Conservation (phyloP, 805 yeast species). For the Pichia sporocuriosa region DNA sequence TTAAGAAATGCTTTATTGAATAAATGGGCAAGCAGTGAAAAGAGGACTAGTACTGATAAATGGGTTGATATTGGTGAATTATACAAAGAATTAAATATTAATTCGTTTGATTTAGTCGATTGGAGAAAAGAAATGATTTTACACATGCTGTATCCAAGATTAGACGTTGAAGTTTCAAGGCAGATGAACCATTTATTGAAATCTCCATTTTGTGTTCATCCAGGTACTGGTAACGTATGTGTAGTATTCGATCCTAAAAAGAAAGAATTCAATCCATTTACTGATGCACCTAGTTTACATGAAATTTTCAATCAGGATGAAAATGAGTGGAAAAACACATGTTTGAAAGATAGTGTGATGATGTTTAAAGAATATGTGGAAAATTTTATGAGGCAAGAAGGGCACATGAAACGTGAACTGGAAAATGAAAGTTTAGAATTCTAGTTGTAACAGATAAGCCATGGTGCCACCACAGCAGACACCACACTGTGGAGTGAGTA, state of each 20-base stretch:
- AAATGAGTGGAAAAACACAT: constrained; percentile 55
- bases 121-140: constrained; percentile 75
- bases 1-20: constrained; percentile 45
- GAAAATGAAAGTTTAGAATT: constrained; percentile 1
- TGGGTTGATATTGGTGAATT: constrained; percentile 70
- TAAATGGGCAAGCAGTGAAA: constrained; percentile 52
- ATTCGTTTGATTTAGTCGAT: constrained; percentile 45
- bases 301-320: constrained; percentile 58
- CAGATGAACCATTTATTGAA: constrained; percentile 87
- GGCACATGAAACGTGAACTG: constrained; percentile 1
- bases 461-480: no score
- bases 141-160: constrained; percentile 78
- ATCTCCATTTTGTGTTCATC: constrained; percentile 96
- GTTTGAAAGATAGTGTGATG: constrained; percentile 31
- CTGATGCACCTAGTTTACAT: constrained; percentile 65
- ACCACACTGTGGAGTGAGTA: no score
- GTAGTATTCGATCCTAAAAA: constrained; percentile 65
- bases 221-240: constrained; percentile 91
- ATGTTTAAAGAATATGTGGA: constrained; percentile 8
- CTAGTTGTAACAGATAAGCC: no score
- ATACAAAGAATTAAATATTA: constrained; percentile 34
- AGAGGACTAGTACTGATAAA: constrained; percentile 51
- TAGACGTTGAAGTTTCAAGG: constrained; percentile 88
- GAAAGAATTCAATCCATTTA: constrained; percentile 64
- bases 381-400: constrained; percentile 4